Conservation (phyloP, 2,329 filamentous ascomycete genomes). For the Bisporella sp. region DNA sequence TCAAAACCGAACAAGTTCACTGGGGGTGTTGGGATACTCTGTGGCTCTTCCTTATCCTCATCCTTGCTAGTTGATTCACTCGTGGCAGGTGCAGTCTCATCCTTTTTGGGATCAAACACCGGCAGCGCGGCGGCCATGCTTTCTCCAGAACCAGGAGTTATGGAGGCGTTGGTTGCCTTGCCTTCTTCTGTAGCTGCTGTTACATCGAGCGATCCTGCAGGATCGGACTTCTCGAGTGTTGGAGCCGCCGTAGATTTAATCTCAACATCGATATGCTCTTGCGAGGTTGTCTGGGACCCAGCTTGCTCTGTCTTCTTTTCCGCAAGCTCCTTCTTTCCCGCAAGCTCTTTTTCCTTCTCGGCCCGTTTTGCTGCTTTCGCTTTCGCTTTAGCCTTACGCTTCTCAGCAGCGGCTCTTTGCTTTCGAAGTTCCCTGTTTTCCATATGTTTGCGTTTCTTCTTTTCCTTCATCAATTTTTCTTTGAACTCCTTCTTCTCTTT, state of each 20-base stretch:
- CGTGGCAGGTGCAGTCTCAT: too few relatives aligned
- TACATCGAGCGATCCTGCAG: too few relatives aligned
- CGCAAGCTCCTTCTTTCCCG: slow-evolving; percentile 9
- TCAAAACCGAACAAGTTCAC: too few relatives aligned
- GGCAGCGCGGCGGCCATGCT: too few relatives aligned
- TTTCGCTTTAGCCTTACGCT: slow-evolving; percentile 10
- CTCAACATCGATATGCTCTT: too few relatives aligned
- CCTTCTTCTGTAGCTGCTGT: too few relatives aligned
- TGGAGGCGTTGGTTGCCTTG: too few relatives aligned
- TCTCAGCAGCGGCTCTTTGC: slow-evolving; percentile 4
- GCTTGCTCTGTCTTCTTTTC: slow-evolving; percentile 3
- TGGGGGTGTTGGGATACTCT: neutral
- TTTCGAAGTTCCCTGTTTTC: slow-evolving; percentile 10
- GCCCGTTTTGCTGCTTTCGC: slow-evolving; percentile 9
- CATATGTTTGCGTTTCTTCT: slow-evolving; percentile 8
- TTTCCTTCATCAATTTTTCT: slow-evolving; percentile 15
- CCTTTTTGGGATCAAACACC: too few relatives aligned
- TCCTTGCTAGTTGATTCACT: neutral
- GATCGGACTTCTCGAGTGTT: too few relatives aligned
- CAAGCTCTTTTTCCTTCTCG: slow-evolving; percentile 1
- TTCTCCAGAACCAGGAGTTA: too few relatives aligned
- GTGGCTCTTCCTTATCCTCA: slow-evolving; percentile 14
- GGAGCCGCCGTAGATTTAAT: too few relatives aligned
- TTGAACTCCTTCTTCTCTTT: neutral
- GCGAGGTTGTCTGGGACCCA: too few relatives aligned